A percentile compares a stretch with the other conserved stretches of the same genome.
These are phyloP conservation scores for Aspergillus caelatus DNA, from an alignment of 2,329 filamentous ascomycete genomes.

Conservation along the genomic window DNA sequence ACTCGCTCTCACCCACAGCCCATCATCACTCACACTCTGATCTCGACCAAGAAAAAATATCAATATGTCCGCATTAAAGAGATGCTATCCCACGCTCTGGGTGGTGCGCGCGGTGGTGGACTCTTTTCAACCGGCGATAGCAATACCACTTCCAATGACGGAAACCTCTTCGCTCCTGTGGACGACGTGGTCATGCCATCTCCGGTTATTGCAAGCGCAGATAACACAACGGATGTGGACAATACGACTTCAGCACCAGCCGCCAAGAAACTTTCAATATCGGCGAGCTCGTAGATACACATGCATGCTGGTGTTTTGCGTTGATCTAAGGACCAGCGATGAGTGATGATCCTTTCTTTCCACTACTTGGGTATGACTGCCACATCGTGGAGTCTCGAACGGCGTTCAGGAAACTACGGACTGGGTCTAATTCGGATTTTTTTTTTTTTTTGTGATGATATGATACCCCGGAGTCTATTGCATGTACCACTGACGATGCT, in stretches of 20 bases:
- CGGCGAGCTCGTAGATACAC: slow-evolving; percentile 7
- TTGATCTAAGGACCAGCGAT: slow-evolving; percentile 1
- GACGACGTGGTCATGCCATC: slow-evolving; percentile 29
- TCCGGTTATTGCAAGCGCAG: slow-evolving; percentile 25
- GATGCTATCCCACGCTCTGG: slow-evolving; percentile 63
- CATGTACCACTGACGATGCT: slow-evolving; percentile 1
- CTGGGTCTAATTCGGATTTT: background rate
- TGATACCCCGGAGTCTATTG: slow-evolving; percentile 11
- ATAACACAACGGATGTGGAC: slow-evolving; percentile 28
- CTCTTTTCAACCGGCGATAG: slow-evolving; percentile 47
- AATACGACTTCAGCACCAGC: slow-evolving; percentile 26
- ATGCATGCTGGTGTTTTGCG: background rate
- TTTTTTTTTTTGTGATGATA: slow-evolving; percentile 9
- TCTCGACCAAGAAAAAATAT: slow-evolving; percentile 57
- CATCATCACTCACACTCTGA: slow-evolving; percentile 65
- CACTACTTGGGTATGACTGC: slow-evolving; percentile 10
- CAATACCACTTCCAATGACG: slow-evolving; percentile 29
- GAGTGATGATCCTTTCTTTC: slow-evolving; percentile 13
- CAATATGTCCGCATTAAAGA: slow-evolving; percentile 66
- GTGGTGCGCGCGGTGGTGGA: slow-evolving; percentile 50
- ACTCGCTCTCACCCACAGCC: slow-evolving; percentile 77
- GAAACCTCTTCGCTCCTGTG: slow-evolving; percentile 37
- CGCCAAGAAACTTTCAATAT: slow-evolving; percentile 27
- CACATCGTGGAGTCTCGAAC: slow-evolving; percentile 3
- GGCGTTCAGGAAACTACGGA: background rate